Percentiles rank a stretch among this genome's conserved stretches.
phyloP scores from a whole-genome alignment of 345 rosid species.

The Murraya koenigii region DNA sequence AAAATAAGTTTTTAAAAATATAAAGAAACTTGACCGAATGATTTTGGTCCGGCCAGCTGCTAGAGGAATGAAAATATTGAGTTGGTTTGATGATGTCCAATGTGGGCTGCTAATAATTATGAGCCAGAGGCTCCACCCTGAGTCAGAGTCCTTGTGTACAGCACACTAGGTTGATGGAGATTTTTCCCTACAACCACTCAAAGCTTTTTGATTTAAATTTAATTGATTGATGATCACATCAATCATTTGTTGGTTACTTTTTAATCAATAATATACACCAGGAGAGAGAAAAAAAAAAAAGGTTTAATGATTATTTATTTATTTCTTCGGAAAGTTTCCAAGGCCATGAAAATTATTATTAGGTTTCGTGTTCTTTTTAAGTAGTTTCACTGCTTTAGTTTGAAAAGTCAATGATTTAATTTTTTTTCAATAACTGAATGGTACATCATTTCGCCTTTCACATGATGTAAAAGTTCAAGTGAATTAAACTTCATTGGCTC shows the following conservation, averaged over 20 bases:
- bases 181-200: too few species aligned
- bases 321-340: background rate
- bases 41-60: background rate
- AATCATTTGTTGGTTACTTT: background rate
- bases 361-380: background rate
- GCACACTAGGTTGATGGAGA: too few species aligned
- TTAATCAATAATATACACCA: background rate
- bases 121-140: slow-evolving; percentile 22
- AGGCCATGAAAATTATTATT: background rate
- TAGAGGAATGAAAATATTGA: slow-evolving; percentile 16
- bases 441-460: too few species aligned
- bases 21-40: too few species aligned
- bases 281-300: background rate
- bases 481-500: too few species aligned
- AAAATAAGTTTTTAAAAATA: background rate
- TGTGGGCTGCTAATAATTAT: slow-evolving; percentile 16
- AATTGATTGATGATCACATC: background rate
- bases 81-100: slow-evolving; percentile 12
- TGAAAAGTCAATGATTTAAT: too few species aligned
- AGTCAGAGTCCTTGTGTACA: too few species aligned
- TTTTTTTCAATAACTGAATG: too few species aligned
- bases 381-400: too few species aligned
- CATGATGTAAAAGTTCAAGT: too few species aligned
- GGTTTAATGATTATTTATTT: background rate
- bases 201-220: background rate